Evolutionary conservation across 1,284 basidiomycete genomes (phyloP).

Genomic region (Prillingera fragicola): DNA sequence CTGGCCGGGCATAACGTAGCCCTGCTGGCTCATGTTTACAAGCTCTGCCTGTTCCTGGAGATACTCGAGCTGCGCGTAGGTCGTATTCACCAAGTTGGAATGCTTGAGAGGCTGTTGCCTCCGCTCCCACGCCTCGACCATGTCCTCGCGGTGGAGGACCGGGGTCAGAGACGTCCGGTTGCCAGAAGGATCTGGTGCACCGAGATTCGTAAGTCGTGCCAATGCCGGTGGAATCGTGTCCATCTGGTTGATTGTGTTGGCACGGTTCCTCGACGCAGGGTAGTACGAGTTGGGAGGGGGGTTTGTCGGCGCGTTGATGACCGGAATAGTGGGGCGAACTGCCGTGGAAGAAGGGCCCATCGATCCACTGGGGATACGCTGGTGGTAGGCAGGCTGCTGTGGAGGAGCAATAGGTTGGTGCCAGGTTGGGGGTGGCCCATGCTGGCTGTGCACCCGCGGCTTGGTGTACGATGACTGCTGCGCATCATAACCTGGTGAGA

Average conservation of each 20-base stretch:
- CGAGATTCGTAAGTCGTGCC: conserved; percentile 76
- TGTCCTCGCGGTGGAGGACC: conserved; percentile 81
- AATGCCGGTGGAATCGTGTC: conserved; percentile 87
- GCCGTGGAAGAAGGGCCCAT: neutral
- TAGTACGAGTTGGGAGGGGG: conserved; percentile 60
- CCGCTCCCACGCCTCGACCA: conserved; percentile 82
- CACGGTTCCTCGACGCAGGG: conserved; percentile 58
- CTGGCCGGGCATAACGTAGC: conserved; percentile 41
- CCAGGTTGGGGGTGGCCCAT: conserved; percentile 12
- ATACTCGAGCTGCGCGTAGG: conserved; percentile 80
- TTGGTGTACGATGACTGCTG: conserved; percentile 10
- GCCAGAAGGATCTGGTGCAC: conserved; percentile 69
- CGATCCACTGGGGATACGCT: conserved; percentile 19
- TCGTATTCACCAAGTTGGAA: conserved; percentile 49
- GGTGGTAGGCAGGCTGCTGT: conserved; percentile 26
- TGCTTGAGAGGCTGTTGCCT: conserved; percentile 53
- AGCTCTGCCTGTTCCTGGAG: conserved; percentile 87
- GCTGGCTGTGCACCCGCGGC: conserved; percentile 41
- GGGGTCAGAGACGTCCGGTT: conserved; percentile 70
- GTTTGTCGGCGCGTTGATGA: conserved; percentile 47
- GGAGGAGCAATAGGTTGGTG: conserved; percentile 22
- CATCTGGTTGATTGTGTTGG: conserved; percentile 80
- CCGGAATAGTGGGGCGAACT: conserved; percentile 38
- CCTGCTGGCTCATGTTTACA: conserved; percentile 51
- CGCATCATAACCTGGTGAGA: conserved; percentile 32